Conservation (phyloP, 1,139 yeast species). For the Candida labiduridarum region DNA sequence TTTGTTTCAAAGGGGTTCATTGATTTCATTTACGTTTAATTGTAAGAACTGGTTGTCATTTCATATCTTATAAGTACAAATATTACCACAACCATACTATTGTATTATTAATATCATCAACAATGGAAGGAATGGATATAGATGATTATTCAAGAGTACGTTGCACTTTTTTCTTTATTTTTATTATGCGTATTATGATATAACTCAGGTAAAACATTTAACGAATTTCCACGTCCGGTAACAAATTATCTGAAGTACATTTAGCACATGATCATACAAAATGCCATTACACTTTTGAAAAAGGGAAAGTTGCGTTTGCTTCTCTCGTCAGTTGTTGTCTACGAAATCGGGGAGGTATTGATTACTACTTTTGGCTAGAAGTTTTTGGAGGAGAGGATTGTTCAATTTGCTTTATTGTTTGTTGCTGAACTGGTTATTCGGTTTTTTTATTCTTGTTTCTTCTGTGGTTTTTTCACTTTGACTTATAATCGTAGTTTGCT, state of each 20-base stretch:
- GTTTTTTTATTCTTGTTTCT: background rate
- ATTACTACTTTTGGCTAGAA: no score
- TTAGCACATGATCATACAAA: no score
- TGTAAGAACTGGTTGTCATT: no score
- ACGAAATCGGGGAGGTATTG: no score
- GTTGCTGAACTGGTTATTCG: slow-evolving; percentile 4
- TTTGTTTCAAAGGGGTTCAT: no score
- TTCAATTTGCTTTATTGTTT: background rate
- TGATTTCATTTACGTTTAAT: no score
- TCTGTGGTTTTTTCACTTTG: slow-evolving; percentile 6
- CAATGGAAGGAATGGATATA: slow-evolving; percentile 56
- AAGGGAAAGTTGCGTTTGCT: no score
- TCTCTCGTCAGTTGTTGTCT: no score
- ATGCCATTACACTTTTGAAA: no score
- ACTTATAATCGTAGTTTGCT: slow-evolving; percentile 16
- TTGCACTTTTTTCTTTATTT: slow-evolving; percentile 15
- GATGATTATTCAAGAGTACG: slow-evolving; percentile 59
- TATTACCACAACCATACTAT: no score
- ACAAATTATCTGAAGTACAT: slow-evolving; percentile 1
- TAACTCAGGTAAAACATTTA: background rate
- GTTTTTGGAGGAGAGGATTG: background rate
- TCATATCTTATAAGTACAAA: no score
- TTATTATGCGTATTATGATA: background rate
- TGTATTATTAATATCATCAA: background rate
- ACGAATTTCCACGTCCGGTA: slow-evolving; percentile 6